These are phyloP conservation scores for Vigna nakashimae DNA, from an alignment of 306 rosid species.

Conservation along the genomic window DNA sequence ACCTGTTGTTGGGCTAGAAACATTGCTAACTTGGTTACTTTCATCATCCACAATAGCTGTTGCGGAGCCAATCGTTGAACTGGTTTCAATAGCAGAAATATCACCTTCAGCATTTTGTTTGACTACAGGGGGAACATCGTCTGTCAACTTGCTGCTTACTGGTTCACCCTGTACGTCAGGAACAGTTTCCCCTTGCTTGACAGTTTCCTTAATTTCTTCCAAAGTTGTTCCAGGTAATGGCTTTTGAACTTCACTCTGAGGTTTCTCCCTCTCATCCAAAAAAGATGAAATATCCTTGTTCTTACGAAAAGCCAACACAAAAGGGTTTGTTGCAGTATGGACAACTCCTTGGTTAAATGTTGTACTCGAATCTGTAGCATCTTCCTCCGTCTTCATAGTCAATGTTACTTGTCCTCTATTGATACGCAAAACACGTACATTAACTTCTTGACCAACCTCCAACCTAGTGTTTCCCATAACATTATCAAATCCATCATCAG, in stretches of 20 bases:
- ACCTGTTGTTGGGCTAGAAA: conserved; percentile 45
- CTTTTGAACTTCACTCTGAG: conserved; percentile 50
- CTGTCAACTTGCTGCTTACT: conserved; percentile 43
- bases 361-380: conserved; percentile 46
- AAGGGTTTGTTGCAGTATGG: conserved; percentile 85
- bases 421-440: conserved; percentile 81
- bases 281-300: conserved; percentile 86
- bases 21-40: conserved; percentile 37
- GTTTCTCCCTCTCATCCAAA: conserved; percentile 79
- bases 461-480: conserved; percentile 78
- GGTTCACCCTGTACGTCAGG: conserved; percentile 52
- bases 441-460: conserved; percentile 81
- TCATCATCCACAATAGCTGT: conserved; percentile 44
- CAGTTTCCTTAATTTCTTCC: conserved; percentile 55
- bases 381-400: conserved; percentile 96
- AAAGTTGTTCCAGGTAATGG: conserved; percentile 47
- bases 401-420: conserved; percentile 84
- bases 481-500: conserved; percentile 72
- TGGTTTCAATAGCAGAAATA: conserved; percentile 43
- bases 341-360: conserved; percentile 59
- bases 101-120: conserved; percentile 50
- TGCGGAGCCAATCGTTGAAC: conserved; percentile 48
- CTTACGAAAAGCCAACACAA: conserved; percentile 84
- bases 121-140: conserved; percentile 45
- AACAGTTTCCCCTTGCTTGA: conserved; percentile 30